A percentile compares a stretch with the other conserved stretches of the same genome.
Evolutionary conservation across 148 eudicot species (phyloP).

Genomic region (Suaeda aralocaspica): DNA sequence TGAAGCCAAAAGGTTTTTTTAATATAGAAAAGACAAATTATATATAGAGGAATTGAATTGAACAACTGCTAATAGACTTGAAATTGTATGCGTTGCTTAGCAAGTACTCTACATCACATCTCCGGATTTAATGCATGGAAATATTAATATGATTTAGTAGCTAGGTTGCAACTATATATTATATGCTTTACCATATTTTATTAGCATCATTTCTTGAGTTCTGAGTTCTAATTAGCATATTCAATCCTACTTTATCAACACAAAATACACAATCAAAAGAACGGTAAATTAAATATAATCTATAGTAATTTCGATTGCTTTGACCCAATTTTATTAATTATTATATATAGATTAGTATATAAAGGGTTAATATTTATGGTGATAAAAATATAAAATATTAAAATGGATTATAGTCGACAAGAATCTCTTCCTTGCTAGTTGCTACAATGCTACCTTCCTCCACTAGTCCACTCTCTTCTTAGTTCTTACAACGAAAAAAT

Average conservation of each 20-base stretch:
- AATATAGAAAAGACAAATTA: too few species aligned
- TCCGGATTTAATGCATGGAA: constrained; percentile 24
- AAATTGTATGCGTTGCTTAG: constrained; percentile 23
- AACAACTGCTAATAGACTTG: too few species aligned
- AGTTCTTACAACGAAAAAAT: neutral
- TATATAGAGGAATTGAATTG: too few species aligned
- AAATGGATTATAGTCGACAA: neutral
- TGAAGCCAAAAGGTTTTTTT: too few species aligned
- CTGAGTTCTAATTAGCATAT: neutral
- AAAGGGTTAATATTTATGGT: too few species aligned
- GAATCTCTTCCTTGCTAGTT: neutral
- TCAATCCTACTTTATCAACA: too few species aligned
- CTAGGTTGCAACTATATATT: neutral
- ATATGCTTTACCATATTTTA: neutral
- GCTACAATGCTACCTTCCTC: neutral
- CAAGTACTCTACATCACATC: constrained; percentile 27
- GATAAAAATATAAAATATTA: too few species aligned
- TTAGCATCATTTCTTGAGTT: neutral
- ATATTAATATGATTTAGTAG: constrained; percentile 22
- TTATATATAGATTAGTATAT: too few species aligned
- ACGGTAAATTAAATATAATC: too few species aligned
- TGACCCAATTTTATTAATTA: too few species aligned
- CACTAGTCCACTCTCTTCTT: neutral
- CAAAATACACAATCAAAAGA: too few species aligned
- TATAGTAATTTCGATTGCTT: too few species aligned